Conservation (phyloP, 169 alveolate genomes). For the Cryptosporidium baileyi region DNA sequence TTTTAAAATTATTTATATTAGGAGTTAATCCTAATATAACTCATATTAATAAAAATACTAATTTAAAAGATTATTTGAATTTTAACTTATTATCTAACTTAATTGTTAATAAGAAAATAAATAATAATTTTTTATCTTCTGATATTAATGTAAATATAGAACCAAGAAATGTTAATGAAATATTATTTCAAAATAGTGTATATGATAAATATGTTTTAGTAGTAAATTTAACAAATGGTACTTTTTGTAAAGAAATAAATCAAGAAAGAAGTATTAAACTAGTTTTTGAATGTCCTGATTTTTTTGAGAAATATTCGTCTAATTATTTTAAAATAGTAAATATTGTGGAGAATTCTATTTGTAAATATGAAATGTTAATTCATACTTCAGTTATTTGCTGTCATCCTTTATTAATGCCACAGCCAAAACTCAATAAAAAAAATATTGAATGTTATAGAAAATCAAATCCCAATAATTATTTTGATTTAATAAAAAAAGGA, state of each 20-base stretch:
- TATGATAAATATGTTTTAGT: constrained; percentile 21
- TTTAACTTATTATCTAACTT: constrained; percentile 3
- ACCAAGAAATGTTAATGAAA: constrained; percentile 30
- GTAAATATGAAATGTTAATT: constrained; percentile 55
- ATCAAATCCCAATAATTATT: background rate
- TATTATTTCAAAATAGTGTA: background rate
- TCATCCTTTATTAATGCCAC: constrained; percentile 55
- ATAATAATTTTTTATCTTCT: background rate
- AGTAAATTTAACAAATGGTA: constrained; percentile 7
- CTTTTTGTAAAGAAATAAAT: constrained; percentile 4
- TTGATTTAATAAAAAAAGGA: background rate
- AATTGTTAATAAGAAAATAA: background rate
- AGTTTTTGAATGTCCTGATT: constrained; percentile 57
- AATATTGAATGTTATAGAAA: constrained; percentile 1
- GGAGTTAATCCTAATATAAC: constrained; percentile 4
- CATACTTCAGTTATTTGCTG: constrained; percentile 50
- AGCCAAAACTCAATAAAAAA: background rate
- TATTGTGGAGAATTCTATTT: constrained; percentile 25
- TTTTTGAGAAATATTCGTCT: background rate
- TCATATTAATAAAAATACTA: background rate
- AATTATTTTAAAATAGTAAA: constrained; percentile 42
- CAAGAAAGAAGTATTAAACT: constrained; percentile 16
- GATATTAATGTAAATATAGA: background rate
- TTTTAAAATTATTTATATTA: background rate
- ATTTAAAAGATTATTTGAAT: background rate